Base-by-base conservation (phyloP, 2,329 filamentous ascomycete genomes). In the Hypomyces rosellus region DNA sequence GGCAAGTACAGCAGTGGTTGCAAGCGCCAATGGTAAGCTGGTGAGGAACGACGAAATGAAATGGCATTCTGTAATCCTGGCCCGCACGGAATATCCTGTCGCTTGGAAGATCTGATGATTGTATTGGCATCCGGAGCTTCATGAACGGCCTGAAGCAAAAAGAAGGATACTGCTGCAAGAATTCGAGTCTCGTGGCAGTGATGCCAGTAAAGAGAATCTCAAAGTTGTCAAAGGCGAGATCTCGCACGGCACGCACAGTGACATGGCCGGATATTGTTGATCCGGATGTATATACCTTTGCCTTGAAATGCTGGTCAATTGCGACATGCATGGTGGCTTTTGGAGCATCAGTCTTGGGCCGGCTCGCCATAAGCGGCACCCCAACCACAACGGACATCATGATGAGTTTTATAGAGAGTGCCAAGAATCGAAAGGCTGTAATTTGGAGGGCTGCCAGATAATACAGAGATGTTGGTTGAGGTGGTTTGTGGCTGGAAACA, bases 41-140 rank as follows among this genome's bases (percentile, higher is more conserved):
- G 55, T 70, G 69, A n/a, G 79, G 79, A 14, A 82, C 72, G 51
- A 82, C 74, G 55, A 82, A 82, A 65, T 78, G 65, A 67, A 82
- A 79, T n/a, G 78, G 78, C 20, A 82, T 63, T 13, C 60, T 70
- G 63, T 79, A 78, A 22, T 68, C 70, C 55, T 63, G 62, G 2
- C 72, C 75, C n/a, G 71, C 67, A 61, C 74, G 66, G 52, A 81
- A 74, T 30, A 78, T 59, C 34, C 72, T 66, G 16, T 72, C 66
- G 7, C 65, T 63, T 2, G 78, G 78, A 48, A 81, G 74, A 6
- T 66, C 60, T 1, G 69, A 68, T n/a, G 69, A 68, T 44, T 54
- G 52, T 16, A 81, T 66, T 9, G 78, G 78, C 73, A 82, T 80
- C 48, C 70, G 67, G 53, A 80, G 65, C 67, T 80, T 79, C 57